phyloP scores from a whole-genome alignment of 2,329 filamentous ascomycete species.

The Pleoardoris graminearum region DNA sequence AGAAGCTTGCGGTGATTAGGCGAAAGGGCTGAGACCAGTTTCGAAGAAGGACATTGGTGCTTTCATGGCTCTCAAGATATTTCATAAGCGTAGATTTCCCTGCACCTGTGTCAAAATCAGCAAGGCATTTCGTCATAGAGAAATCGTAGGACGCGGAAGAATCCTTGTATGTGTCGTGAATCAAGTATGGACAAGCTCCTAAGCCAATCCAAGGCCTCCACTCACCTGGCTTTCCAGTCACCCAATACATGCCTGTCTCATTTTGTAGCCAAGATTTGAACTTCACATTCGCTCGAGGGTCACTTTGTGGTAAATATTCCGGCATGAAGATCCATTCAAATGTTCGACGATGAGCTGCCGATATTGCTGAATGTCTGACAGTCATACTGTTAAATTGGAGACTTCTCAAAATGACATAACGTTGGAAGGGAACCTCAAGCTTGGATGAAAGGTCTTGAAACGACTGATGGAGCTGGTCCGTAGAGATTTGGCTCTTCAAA shows the following conservation, averaged over 20 bases:
- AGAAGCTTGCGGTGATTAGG: conserved; percentile 24
- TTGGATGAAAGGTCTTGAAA: no score
- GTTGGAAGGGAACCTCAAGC: not conserved
- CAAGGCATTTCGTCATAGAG: no score
- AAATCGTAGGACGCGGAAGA: no score
- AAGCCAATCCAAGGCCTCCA: not conserved
- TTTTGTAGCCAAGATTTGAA: conserved; percentile 9
- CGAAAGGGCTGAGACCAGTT: conserved; percentile 15
- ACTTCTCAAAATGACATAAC: conserved; percentile 1
- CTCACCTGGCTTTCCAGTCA: conserved; percentile 48
- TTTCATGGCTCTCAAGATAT: conserved; percentile 21
- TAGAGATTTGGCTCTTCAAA: no score
- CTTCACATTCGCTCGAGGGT: not conserved
- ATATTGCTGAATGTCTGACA: not conserved
- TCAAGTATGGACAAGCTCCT: no score
- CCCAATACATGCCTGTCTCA: conserved; percentile 29
- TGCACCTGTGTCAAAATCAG: conserved; percentile 19
- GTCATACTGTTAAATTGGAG: conserved; percentile 5
- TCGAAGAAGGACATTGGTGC: conserved; percentile 19
- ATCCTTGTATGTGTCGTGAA: no score
- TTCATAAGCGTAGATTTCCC: conserved; percentile 43
- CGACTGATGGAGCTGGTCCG: no score
- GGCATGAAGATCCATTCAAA: conserved; percentile 14
- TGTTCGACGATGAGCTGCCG: conserved; percentile 6
- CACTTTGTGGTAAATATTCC: not conserved